These are phyloP conservation scores for Astragalus glycyphyllos DNA, from an alignment of 306 rosid species.

Conservation along the genomic window DNA sequence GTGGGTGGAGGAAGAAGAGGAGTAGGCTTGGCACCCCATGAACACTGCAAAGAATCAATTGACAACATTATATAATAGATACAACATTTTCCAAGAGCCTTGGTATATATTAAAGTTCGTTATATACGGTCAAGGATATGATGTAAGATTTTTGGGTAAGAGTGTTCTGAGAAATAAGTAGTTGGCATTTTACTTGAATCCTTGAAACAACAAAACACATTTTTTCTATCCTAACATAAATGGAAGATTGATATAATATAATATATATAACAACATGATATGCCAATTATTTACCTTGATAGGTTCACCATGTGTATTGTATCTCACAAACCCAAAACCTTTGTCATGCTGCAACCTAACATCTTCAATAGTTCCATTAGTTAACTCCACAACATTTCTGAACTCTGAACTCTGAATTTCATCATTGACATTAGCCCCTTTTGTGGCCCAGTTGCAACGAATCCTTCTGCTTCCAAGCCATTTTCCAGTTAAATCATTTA, in stretches of 20 bases:
- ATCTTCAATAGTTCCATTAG: conserved; percentile 81
- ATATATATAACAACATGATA: no score
- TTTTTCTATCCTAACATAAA: not conserved
- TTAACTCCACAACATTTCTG: conserved; percentile 76
- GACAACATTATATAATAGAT: not conserved
- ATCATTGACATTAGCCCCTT: conserved; percentile 73
- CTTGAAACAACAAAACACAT: not conserved
- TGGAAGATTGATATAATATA: not conserved
- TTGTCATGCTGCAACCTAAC: conserved; percentile 90
- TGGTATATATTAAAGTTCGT: not conserved
- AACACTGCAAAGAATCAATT: conserved; percentile 51
- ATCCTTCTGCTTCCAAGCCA: conserved; percentile 97
- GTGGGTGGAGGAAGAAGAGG: no score
- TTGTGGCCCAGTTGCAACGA: conserved; percentile 94
- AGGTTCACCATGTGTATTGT: conserved; percentile 82
- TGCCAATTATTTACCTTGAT: conserved; percentile 63
- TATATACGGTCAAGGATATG: not conserved
- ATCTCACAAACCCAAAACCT: conserved; percentile 97
- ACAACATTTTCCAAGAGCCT: conserved; percentile 17
- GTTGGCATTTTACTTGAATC: not conserved
- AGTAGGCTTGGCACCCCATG: no score
- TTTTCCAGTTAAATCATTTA: conserved; percentile 87
- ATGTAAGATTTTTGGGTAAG: not conserved
- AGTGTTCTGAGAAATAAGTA: not conserved
- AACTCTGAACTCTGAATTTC: conserved; percentile 73